Base-by-base conservation (phyloP, 2,329 filamentous ascomycete species). In the Epichloe aotearoae region DNA sequence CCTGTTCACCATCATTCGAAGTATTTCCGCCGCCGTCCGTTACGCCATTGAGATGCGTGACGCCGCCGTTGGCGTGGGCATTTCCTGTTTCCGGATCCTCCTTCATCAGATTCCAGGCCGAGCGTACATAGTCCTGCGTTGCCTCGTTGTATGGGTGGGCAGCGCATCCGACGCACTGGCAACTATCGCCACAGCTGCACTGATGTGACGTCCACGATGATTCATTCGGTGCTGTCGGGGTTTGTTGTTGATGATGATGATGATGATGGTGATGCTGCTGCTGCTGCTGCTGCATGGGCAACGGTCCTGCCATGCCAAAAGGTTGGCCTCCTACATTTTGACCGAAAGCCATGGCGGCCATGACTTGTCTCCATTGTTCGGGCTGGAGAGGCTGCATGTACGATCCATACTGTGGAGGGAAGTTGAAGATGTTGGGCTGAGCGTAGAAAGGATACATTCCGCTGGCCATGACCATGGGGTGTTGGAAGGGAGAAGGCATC, bases 71-170 rank as follows among this genome's bases (percentile, higher is more conserved):
- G n/a, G 49, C 50, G 23, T 60, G 58, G 15, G 41, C 51, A 17
- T 58, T 55, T 47, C 47, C 49, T 34, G 53, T 59, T 37, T 52
- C 57, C 5, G 61, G 42, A 38, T 70, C 67, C 30, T 69, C 66
- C 54, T 59, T 57, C 67, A 71, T 71, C 49, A 58, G 66, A 45
- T 66, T 64, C 63, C 66, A 72, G 1, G 73, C 73, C 6, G 73
- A 75, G 48, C 73, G 68, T 3, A 82, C 70, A 52, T 72, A 73
- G 47, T 69, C 71, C 54, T 71, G 74, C 47, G 77, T 85, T 20
- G 80, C 77, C 7, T 78, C 72, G 56, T 86, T 86, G 59, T 81
- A 83, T 12, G 83, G 80, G 61, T 86, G 82, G 2, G 77, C 78
- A 5, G 80, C 73, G 60, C 83, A 87, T 11, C 82, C 83, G 37